Evolutionary conservation across 139 green algal genomes (phyloP).

Genomic region (Volvox africanus): DNA sequence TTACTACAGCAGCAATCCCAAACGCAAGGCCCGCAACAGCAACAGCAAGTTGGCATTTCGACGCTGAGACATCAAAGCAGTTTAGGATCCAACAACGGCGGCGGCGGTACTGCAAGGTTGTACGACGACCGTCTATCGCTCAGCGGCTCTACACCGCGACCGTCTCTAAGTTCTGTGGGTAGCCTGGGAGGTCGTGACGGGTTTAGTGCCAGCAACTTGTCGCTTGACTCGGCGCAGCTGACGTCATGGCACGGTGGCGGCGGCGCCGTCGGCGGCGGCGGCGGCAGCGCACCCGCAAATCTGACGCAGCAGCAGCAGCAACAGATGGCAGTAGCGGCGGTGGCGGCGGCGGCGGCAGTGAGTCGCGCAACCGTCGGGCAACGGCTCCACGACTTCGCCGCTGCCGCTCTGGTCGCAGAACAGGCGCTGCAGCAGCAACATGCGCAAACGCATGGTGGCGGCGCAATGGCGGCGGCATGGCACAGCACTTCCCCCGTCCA

Average conservation of each 20-base stretch:
- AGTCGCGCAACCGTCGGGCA: background rate
- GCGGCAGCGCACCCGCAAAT: background rate
- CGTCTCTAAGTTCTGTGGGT: background rate
- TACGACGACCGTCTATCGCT: background rate
- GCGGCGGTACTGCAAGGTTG: background rate
- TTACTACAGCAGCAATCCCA: constrained; percentile 7
- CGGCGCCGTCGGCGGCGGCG: background rate
- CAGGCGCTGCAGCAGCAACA: constrained; percentile 23
- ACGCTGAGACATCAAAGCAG: constrained; percentile 10
- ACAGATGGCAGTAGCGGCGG: background rate
- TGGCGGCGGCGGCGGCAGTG: background rate
- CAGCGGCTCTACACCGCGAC: background rate
- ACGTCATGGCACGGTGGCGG: background rate
- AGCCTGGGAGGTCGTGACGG: background rate
- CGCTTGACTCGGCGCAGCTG: background rate
- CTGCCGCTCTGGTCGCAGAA: background rate
- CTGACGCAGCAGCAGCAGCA: constrained; percentile 1
- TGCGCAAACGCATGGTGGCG: background rate
- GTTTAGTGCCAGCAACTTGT: background rate
- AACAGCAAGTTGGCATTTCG: background rate
- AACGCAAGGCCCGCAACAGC: background rate
- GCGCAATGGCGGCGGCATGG: background rate
- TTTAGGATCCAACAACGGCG: background rate
- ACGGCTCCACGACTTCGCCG: background rate
- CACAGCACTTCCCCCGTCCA: background rate